Evolutionary conservation across 257 asterid genomes (phyloP), one percentile per base, ranked within the genome.

Genomic region (Agastache rugosa): DNA sequence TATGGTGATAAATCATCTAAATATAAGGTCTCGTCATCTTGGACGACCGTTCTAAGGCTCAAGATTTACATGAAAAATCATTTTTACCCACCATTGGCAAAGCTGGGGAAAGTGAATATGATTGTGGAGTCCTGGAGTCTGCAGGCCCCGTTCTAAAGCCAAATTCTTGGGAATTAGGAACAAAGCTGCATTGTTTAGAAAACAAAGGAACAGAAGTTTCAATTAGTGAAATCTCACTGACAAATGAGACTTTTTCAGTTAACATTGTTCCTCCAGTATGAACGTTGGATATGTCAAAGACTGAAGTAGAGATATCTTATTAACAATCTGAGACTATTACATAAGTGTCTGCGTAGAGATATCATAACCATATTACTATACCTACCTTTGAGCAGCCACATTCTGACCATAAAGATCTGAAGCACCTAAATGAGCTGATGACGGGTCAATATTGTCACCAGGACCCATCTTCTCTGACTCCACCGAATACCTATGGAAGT

Each of bases 51-150:
- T 44, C 63, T 23, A 23, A 76, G 47, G 54, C 11, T 54, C 61
- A 62, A 51, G 72, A 63, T 76, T 34, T 23, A 14, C 68, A 72
- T 22, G 34, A 67, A 53, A 64, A 77, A 31, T 41, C 60, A 27
- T 62, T 22, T n/a, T 55, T 50, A 78, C 88, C 78, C 72, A 90
- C 88, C 87, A 48, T 61, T 15, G 74, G 73, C 15, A 71, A 82
- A 39, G 87, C 72, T 53, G 81, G 83, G 56, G 73, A 72, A 66
- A 78, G 74, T 41, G 83, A 73, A 89, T 74, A 58, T 0, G 88
- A 75, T 41, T 78, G 81, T 58, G 83, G 85, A 39, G 76, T 73
- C 77, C 74, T 63, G 62, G 82, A 76, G 75, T 77, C 79, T 22
- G 83, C 79, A 62, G 83, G 80, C 74, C 82, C 83, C 75, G 63